Evolutionary conservation across 306 rosid genomes (phyloP), one percentile per base, ranked within the genome.

Genomic region (Trifolium dubium): DNA sequence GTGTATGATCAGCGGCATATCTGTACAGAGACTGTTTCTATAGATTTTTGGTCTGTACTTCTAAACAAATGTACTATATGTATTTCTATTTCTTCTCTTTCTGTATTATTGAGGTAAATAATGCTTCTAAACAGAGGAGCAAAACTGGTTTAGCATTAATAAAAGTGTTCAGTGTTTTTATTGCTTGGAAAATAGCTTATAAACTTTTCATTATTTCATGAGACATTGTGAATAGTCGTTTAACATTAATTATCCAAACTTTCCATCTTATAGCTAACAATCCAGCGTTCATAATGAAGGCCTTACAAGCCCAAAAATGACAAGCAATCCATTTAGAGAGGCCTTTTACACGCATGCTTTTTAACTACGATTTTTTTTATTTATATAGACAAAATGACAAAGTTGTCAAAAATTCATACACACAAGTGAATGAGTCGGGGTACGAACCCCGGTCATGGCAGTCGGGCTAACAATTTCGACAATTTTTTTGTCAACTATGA

Each of bases 81-180:
- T 43, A 10, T 44, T 39, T 59, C 14, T 64, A 43, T 30, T 64
- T 72, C 44, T 72, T 65, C 67, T 43, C 19, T 64, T 18, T 12
- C 30, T 64, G 50, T 50, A 32, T 31, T 29, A 39, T 62, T 56
- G 67, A 40, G 46, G 67, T 40, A 43, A 70, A 69, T 40, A 69
- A 49, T 44, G 46, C 41, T 69, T 61, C 56, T 14, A 8, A 64
- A 32, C 30, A 44, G 54, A 53, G 61, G 67, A 79, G 15, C 64
- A 78, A 53, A 78, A 18, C 28, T 78, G 23, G 67, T 63, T 64
- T 63, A 41, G 28, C 41, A 41, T 65, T 41, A 63, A 6, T 64
- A 30, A 17, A 17, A 62, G 58, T 61, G 29, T 30, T 61, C 28
- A 3, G 10, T 41, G 28, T 34, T 53, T 70, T 18, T 49, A 47